Percentiles rank a stretch among this genome's conserved stretches.
Conservation (phyloP, 2,329 filamentous ascomycete genomes). For the Fusarium hainanense region DNA sequence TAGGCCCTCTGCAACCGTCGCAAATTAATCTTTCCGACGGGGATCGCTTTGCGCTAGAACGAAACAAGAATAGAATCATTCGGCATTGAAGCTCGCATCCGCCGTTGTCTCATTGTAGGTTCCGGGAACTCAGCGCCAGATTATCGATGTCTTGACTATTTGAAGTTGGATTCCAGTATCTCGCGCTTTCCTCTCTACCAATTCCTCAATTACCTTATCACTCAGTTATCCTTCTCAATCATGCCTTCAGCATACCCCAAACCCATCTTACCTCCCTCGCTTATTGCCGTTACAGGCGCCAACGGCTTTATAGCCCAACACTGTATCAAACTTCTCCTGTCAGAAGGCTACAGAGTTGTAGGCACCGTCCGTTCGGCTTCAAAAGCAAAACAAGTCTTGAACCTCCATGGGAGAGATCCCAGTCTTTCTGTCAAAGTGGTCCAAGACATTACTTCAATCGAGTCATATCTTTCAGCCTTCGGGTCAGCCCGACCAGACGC, state of each 20-base stretch:
- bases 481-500: slow-evolving; percentile 1
- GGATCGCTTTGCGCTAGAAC: not conserved
- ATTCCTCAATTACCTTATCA: too few relatives aligned
- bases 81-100: not conserved
- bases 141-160: not conserved
- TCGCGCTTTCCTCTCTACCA: too few relatives aligned
- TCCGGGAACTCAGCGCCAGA: not conserved
- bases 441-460: not conserved
- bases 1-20: slow-evolving; percentile 2
- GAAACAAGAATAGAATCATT: not conserved
- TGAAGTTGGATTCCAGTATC: fast-evolving
- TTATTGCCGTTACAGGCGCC: slow-evolving; percentile 5
- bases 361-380: slow-evolving; percentile 4
- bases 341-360: slow-evolving; percentile 3
- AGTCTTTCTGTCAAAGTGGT: slow-evolving; percentile 11
- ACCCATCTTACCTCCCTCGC: not conserved
- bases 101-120: not conserved
- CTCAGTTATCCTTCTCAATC: not conserved
- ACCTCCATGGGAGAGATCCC: not conserved
- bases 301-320: slow-evolving; percentile 22
- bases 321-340: not conserved
- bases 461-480: slow-evolving; percentile 1
- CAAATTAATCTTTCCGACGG: slow-evolving; percentile 10
- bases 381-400: slow-evolving; percentile 4
- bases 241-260: slow-evolving; percentile 13